Evolutionary conservation across 2,329 filamentous ascomycete species (phyloP).

Genomic region (Coleophoma cylindrospora): DNA sequence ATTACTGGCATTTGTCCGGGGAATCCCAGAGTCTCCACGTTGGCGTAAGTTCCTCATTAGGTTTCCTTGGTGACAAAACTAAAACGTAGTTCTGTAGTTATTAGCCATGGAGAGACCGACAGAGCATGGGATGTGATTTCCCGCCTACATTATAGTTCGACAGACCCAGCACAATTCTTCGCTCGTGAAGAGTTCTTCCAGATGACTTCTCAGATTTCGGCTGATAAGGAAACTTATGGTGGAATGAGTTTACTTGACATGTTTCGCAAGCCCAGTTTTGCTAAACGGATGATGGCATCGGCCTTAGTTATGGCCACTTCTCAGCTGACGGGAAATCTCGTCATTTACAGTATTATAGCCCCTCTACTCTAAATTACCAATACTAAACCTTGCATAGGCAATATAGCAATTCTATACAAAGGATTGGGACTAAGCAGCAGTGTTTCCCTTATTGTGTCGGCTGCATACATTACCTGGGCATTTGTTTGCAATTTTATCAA

Average conservation of each 20-base stretch:
- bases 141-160: neutral
- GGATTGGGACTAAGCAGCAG: neutral
- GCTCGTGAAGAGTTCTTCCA: conserved; percentile 1
- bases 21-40: conserved; percentile 1
- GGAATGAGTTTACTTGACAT: neutral
- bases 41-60: neutral
- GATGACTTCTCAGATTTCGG: neutral
- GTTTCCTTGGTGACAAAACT: neutral
- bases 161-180: neutral
- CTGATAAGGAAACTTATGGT: neutral
- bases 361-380: neutral
- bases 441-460: neutral
- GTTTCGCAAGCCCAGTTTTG: neutral
- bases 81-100: neutral
- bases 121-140: neutral
- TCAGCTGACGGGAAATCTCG: neutral
- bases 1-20: neutral
- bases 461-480: neutral
- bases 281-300: neutral
- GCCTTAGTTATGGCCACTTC: neutral
- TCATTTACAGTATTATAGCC: neutral
- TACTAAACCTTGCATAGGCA: neutral
- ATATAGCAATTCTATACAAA: neutral
- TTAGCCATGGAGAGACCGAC: neutral
- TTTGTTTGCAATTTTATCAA: neutral